Percentiles rank a stretch among this genome's conserved stretches.
Evolutionary conservation across 2,329 filamentous ascomycete species (phyloP).

Genomic region (Dactylellina parvicollis): DNA sequence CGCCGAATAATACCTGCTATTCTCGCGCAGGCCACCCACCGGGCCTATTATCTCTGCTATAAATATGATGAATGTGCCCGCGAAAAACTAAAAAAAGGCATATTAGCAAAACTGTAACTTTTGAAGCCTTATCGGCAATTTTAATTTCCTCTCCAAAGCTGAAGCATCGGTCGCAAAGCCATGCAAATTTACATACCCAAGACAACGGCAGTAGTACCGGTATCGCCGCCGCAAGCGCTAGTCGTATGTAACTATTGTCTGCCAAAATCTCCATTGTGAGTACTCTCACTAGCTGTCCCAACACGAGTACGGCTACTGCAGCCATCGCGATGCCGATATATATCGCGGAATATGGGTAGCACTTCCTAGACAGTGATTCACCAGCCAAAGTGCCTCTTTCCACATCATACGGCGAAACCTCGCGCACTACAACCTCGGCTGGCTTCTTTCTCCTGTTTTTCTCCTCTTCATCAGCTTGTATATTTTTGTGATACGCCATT

Average conservation of each 20-base stretch:
- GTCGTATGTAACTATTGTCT: conserved; percentile 21
- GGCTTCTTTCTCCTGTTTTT: background rate
- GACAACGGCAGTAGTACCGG: conserved; percentile 38
- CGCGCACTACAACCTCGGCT: background rate
- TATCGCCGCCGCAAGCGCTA: conserved; percentile 19
- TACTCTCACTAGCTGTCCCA: conserved; percentile 31
- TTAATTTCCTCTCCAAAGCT: background rate
- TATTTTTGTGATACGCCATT: conserved; percentile 24
- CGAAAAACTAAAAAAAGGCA: conserved; percentile 20
- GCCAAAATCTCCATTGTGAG: conserved; percentile 23
- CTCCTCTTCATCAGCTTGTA: conserved; percentile 14
- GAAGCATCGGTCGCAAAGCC: too few relatives aligned
- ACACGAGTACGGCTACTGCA: conserved; percentile 21
- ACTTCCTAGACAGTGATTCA: conserved; percentile 24
- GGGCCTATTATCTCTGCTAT: conserved; percentile 65
- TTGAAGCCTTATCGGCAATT: background rate
- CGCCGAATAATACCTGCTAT: conserved; percentile 64
- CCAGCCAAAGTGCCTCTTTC: conserved; percentile 26
- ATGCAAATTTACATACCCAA: conserved; percentile 45
- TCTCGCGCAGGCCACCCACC: conserved; percentile 63
- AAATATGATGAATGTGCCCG: conserved; percentile 34
- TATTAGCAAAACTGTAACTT: background rate
- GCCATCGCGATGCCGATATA: conserved; percentile 43
- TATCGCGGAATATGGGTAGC: conserved; percentile 28
- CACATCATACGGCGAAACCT: conserved; percentile 30